These are phyloP conservation scores for Collybia nuda DNA, from an alignment of 768 basidiomycete species.

Conservation along the genomic window DNA sequence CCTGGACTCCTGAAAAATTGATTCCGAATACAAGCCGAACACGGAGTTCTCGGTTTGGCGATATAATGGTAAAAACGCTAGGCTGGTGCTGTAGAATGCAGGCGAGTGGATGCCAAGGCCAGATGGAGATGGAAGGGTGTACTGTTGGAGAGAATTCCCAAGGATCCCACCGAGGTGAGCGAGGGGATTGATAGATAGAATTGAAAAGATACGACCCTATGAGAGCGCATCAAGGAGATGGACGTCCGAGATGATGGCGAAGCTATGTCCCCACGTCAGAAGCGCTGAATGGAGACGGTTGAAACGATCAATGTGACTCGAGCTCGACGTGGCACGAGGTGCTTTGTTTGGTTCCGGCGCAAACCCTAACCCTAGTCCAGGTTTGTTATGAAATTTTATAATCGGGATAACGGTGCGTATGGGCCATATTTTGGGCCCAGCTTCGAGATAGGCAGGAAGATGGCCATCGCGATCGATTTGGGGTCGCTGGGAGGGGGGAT, in stretches of 20 bases:
- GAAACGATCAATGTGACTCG: conserved; percentile 19
- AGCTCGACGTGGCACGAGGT: conserved; percentile 30
- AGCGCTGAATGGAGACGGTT: conserved; percentile 9
- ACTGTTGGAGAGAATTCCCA: no score
- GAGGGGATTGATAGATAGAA: no score
- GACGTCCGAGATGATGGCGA: not conserved
- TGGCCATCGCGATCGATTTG: conserved; percentile 16
- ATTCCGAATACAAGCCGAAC: no score
- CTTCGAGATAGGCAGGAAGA: conserved; percentile 12
- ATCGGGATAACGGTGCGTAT: conserved; percentile 1
- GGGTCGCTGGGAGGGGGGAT: conserved; percentile 1
- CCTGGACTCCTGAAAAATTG: no score
- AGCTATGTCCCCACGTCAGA: conserved; percentile 6
- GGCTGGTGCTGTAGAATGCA: no score
- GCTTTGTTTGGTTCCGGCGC: conserved; percentile 14
- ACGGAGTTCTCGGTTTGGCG: no score
- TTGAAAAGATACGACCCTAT: conserved; percentile 2
- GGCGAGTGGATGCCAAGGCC: no score
- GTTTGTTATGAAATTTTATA: conserved; percentile 3
- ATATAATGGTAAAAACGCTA: no score
- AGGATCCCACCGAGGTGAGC: no score
- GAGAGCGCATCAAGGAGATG: conserved; percentile 20
- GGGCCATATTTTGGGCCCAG: conserved; percentile 5
- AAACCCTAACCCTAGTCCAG: conserved; percentile 24
- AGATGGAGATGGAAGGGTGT: no score